Evolutionary conservation across 1,139 yeast genomes (phyloP).

Genomic region (Meyerozyma carpophila): DNA sequence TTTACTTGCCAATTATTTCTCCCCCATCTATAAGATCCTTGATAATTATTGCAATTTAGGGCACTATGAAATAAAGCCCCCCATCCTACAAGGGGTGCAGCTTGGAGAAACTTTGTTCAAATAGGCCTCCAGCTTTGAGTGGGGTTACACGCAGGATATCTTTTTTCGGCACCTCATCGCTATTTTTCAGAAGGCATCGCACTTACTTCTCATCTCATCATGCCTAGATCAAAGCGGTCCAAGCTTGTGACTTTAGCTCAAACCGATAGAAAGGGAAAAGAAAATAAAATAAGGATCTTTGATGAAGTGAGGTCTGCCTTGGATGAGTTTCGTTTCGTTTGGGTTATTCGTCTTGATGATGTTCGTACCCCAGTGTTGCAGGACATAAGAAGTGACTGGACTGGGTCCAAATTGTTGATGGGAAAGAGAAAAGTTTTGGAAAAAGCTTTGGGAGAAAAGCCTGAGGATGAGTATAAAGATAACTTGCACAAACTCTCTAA

Average conservation of each 20-base stretch:
- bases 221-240: slow-evolving; percentile 96
- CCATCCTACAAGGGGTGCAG: neutral
- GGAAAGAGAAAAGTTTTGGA: slow-evolving; percentile 93
- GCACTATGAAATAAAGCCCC: neutral
- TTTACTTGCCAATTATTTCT: neutral
- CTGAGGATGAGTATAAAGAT: slow-evolving; percentile 87
- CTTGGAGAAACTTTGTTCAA: neutral
- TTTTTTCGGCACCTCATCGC: slow-evolving; percentile 2
- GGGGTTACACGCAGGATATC: neutral
- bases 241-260: slow-evolving; percentile 92
- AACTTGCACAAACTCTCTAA: slow-evolving; percentile 67
- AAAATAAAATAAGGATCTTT: slow-evolving; percentile 83
- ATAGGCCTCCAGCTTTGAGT: neutral
- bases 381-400: slow-evolving; percentile 89
- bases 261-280: slow-evolving; percentile 92
- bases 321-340: slow-evolving; percentile 70
- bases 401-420: slow-evolving; percentile 77
- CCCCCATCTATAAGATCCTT: neutral
- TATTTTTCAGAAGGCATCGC: slow-evolving; percentile 1
- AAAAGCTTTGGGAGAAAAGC: slow-evolving; percentile 82
- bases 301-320: slow-evolving; percentile 83
- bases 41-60: neutral
- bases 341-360: slow-evolving; percentile 85
- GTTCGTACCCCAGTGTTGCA: slow-evolving; percentile 95
- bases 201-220: slow-evolving; percentile 18